phyloP scores from a whole-genome alignment of 2,329 filamentous ascomycete genomes.

The Dactylellina leptospora region DNA sequence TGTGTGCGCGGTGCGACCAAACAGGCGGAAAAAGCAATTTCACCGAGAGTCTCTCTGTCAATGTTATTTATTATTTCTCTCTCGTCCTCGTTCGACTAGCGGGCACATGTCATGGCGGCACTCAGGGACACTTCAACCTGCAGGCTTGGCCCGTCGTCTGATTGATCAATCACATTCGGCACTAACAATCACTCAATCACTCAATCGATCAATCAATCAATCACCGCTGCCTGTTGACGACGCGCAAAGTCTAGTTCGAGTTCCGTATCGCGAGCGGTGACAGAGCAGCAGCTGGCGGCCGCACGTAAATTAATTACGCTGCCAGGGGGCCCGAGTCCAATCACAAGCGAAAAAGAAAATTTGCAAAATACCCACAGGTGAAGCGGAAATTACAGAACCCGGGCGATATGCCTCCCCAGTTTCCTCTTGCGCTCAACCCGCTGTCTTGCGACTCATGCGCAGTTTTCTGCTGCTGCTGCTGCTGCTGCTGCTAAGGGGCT shows the following conservation, averaged over 20 bases:
- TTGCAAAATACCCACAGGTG: background rate
- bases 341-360: background rate
- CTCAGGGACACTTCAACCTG: background rate
- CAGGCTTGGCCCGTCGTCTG: no score
- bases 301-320: background rate
- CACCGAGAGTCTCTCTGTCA: background rate
- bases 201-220: background rate
- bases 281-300: background rate
- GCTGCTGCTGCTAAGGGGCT: no score
- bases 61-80: background rate
- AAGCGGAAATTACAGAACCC: background rate
- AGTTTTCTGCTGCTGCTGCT: no score
- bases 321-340: background rate
- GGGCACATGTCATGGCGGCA: no score
- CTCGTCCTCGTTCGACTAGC: background rate
- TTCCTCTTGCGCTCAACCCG: background rate
- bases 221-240: no score
- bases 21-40: no score
- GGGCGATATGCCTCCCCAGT: background rate
- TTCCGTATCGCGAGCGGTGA: background rate
- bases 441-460: background rate
- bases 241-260: no score
- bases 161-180: conserved; percentile 1
- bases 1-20: no score
- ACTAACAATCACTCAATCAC: background rate